phyloP scores from a whole-genome alignment of 352 stramenopile genomes.

The Globisporangium solare region DNA sequence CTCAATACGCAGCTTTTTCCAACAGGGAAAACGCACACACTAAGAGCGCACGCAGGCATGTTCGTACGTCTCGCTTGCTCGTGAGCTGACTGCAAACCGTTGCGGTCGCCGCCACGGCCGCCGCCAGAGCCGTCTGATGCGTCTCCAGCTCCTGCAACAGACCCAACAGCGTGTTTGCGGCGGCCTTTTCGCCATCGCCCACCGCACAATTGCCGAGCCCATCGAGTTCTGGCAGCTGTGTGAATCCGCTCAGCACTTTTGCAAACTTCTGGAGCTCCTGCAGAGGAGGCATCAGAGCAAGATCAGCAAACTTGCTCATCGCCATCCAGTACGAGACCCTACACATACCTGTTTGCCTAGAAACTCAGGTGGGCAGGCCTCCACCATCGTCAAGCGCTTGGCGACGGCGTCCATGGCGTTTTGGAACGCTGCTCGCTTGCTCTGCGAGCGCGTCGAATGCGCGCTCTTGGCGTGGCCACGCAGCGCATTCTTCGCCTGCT shows the following conservation, averaged over 20 bases:
- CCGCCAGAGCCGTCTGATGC: neutral
- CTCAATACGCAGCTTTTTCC: neutral
- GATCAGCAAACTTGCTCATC: too few species aligned
- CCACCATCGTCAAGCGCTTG: constrained; percentile 2
- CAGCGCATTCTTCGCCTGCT: neutral
- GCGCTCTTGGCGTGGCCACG: neutral
- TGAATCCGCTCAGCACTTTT: constrained; percentile 13
- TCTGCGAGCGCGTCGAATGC: neutral
- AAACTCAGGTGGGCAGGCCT: constrained; percentile 14
- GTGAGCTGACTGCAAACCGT: constrained; percentile 13
- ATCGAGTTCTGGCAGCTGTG: constrained; percentile 11
- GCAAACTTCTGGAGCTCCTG: constrained; percentile 18
- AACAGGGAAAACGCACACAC: neutral
- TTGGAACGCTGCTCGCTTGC: constrained; percentile 4
- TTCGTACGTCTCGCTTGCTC: constrained; percentile 17
- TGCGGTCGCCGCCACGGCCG: constrained; percentile 6
- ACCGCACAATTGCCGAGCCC: constrained; percentile 16
- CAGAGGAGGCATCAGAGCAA: neutral
- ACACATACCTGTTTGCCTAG: constrained; percentile 18
- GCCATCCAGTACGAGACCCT: too few species aligned
- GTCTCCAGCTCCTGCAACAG: constrained; percentile 10
- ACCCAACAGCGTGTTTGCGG: constrained; percentile 5
- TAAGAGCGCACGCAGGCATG: neutral
- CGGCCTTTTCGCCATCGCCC: constrained; percentile 8
- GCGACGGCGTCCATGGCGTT: constrained; percentile 11